Percentiles rank a stretch among this genome's conserved stretches.
These are phyloP conservation scores for Ogataea henricii DNA, from an alignment of 805 yeast species.

Conservation along the genomic window DNA sequence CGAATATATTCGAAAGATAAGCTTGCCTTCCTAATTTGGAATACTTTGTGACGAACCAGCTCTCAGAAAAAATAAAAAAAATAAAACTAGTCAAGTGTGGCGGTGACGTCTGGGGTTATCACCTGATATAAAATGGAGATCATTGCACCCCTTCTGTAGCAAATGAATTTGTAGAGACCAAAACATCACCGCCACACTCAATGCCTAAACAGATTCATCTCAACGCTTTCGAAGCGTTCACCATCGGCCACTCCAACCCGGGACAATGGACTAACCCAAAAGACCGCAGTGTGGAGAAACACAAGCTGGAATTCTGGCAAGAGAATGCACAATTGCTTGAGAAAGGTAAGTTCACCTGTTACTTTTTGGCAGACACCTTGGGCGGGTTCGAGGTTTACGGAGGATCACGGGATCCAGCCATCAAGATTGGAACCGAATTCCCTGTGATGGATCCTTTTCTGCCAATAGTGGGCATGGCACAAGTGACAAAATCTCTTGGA, in stretches of 20 bases:
- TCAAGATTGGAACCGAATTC: conserved; percentile 13
- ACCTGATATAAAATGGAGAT: not conserved
- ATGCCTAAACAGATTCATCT: conserved; percentile 12
- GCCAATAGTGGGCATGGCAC: conserved; percentile 39
- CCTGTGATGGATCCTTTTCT: conserved; percentile 27
- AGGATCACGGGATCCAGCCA: conserved; percentile 14
- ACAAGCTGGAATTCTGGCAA: conserved; percentile 21
- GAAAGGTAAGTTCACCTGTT: conserved; percentile 15
- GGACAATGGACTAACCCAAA: conserved; percentile 27
- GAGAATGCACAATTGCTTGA: conserved; percentile 14
- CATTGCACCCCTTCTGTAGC: not conserved
- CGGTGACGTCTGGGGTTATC: not conserved
- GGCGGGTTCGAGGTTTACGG: conserved; percentile 17
- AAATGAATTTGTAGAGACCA: too few relatives aligned
- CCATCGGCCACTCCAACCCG: conserved; percentile 18
- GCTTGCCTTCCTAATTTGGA: conserved; percentile 2
- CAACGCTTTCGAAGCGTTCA: conserved; percentile 17
- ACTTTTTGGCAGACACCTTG: conserved; percentile 14
- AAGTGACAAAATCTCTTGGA: conserved; percentile 32
- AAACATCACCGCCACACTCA: not conserved
- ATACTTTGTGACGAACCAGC: conserved; percentile 4
- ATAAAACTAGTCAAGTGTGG: not conserved
- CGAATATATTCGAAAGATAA: not conserved
- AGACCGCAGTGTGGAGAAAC: conserved; percentile 20
- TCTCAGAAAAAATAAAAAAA: not conserved